Evolutionary conservation across 805 yeast species (phyloP).

Genomic region (Metschnikowia vanudenii): DNA sequence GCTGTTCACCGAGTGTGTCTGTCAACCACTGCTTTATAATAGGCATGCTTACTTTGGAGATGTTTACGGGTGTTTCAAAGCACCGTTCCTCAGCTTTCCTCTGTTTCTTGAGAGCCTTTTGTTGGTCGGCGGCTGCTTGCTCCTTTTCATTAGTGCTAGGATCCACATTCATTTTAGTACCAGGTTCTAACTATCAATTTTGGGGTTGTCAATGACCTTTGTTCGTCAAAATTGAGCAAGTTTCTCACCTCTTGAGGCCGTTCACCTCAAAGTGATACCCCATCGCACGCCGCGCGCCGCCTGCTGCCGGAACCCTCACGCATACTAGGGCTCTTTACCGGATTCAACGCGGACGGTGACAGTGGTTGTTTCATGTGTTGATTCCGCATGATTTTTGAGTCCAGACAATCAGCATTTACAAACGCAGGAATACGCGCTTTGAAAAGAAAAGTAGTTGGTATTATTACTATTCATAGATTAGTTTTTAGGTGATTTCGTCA

Average conservation of each 20-base stretch:
- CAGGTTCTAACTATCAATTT: no score
- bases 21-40: constrained; percentile 44
- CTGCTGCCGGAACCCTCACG: background rate
- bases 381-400: background rate
- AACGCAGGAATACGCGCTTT: background rate
- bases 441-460: background rate
- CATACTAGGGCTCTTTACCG: background rate
- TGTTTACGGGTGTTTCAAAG: constrained; percentile 35
- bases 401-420: no score
- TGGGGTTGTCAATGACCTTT: no score
- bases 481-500: background rate
- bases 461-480: background rate
- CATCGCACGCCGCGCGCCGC: background rate
- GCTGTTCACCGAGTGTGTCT: constrained; percentile 28
- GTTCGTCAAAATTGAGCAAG: no score
- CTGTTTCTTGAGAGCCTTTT: constrained; percentile 2
- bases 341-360: background rate
- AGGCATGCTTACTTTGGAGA: constrained; percentile 36
- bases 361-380: background rate
- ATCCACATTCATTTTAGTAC: background rate
- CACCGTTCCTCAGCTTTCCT: constrained; percentile 3
- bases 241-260: no score
- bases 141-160: background rate
- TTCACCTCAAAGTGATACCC: background rate
- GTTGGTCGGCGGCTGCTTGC: background rate